phyloP scores from a whole-genome alignment of 352 stramenopile species.

The Globisporangium apiculatum region DNA sequence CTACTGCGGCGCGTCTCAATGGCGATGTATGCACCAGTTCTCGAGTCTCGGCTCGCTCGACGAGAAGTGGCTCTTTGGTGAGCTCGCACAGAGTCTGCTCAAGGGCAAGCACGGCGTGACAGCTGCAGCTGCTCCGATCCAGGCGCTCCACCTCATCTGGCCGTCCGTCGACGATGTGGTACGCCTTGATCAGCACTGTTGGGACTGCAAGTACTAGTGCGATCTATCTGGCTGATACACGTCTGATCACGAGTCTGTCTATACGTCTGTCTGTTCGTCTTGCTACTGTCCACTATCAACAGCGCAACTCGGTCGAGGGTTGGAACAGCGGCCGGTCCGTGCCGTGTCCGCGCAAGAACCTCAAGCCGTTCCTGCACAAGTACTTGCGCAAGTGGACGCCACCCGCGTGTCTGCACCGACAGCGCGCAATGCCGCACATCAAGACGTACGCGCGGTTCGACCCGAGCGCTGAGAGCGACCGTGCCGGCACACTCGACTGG shows the following conservation, averaged over 20 bases:
- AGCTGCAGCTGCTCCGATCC: constrained; percentile 25
- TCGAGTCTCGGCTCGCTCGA: constrained; percentile 77
- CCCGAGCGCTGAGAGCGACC: constrained; percentile 12
- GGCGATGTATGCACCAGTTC: constrained; percentile 27
- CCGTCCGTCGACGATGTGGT: constrained; percentile 75
- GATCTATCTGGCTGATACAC: too few relatives aligned
- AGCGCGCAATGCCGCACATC: constrained; percentile 82
- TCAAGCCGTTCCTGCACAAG: constrained; percentile 84
- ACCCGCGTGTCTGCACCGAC: constrained; percentile 37
- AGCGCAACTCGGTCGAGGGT: constrained; percentile 77
- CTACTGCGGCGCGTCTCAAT: background rate
- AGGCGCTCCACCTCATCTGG: constrained; percentile 75
- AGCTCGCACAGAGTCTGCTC: constrained; percentile 63
- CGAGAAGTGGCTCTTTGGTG: constrained; percentile 77
- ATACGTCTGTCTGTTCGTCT: too few relatives aligned
- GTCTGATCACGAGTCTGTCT: background rate
- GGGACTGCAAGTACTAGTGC: too few relatives aligned
- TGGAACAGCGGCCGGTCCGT: constrained; percentile 66
- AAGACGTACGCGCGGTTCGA: constrained; percentile 72
- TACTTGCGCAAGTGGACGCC: constrained; percentile 76
- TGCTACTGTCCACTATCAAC: background rate
- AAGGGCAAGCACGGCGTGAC: constrained; percentile 29
- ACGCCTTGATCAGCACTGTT: constrained; percentile 7
- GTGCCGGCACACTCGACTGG: constrained; percentile 40
- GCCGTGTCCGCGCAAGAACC: constrained; percentile 76